Base-by-base conservation (phyloP, 2,329 filamentous ascomycete genomes). In the Microcera coccophila region DNA sequence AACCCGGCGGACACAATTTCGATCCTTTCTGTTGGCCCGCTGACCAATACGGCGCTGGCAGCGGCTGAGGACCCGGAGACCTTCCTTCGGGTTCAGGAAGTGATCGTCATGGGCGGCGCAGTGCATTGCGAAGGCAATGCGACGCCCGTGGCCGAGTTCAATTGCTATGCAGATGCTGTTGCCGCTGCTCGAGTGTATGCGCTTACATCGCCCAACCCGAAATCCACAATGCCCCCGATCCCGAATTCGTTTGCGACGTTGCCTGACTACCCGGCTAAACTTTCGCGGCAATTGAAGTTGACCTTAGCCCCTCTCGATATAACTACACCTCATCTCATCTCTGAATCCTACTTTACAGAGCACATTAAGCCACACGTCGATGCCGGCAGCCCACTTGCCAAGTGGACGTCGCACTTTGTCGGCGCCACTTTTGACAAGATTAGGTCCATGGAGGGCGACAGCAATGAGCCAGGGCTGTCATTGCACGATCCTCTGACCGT, bases 91-190 rank as follows among this genome's bases (percentile, higher is more conserved):
- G 87, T 83, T 37, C 95, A 94, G 64, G 90, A 97, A 66, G 78
- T 98, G 3, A 84, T 95, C 4, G 87, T 96, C 36, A 98, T 98
- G 93, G 93, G 91, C 45, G 93, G 93, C 46, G 84, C 87, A 18
- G 78, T 98, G 41, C 75, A 86, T 45, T 70, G 82, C 34, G 77
- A 82, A 38, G 93, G 93, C 54, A 98, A 98, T 65, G 82, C 87
- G 59, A 83, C 81, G 35, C 91, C 93, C 2, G 79, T 85, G 11
- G 89, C 87, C 49, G 93, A 98, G 64, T 98, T 98, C 78, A 98
- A 98, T 72, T 86, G 85, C 44, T 95, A 89, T 60, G 90, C 93
- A 44, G 94, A 98, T 63, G 75, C 86, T 16, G 76, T 87, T 31
- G 86, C 87, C 20, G 80, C 86, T 1, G 87, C 87, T 10, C 77